Base-by-base conservation (phyloP, 129 eudicot genomes). In the Chrysanthemum seticuspe region DNA sequence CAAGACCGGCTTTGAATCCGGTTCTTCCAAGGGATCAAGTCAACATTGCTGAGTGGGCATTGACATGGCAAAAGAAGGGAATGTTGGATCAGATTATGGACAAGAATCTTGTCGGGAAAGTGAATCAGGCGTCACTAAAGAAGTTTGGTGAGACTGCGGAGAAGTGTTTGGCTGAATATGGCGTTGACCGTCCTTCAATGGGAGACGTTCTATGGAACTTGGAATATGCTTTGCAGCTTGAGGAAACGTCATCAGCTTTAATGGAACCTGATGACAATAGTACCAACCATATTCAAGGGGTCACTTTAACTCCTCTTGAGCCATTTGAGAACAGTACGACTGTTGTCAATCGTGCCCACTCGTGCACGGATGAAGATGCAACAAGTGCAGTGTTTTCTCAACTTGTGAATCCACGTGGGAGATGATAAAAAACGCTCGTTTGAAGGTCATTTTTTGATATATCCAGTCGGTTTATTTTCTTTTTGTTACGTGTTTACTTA, bases 1-100 rank as follows among this genome's bases (percentile, higher is more conserved):
- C 91, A 1, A 70, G 97, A 47, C 83, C 97, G 34, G 94, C 85
- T 51, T 77, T 90, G 48, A 85, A 90, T 60, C 97, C 94, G n/a
- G 82, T 73, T 13, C 76, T 90, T 72, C 96, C 97, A 14, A 83
- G 97, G 49, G 98, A 87, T 13, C 91, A 90, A 79, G 87, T 90
- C 53, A 90, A 87, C 73, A 87, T 90, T 34, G 97, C 97, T 0
- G 97, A 90, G 66, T 90, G 97, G 97, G 97, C 97, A 11, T 68
- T 87, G 91, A 36, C 69, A 13, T 85, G 91, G 94, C 97, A 90
- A 76, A 77, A 82, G 63, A 74, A 90, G 73, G 84, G 80, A 4
- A 74, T 80, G 53, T 80, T 90, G 23, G 91, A 90, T 44, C 87
- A 76, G 29, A 90, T 90, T 6, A 74, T 87, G 50, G 97, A 90